Base-by-base conservation (phyloP, 2,329 filamentous ascomycete species). In the Emmonsiellopsis sp. region DNA sequence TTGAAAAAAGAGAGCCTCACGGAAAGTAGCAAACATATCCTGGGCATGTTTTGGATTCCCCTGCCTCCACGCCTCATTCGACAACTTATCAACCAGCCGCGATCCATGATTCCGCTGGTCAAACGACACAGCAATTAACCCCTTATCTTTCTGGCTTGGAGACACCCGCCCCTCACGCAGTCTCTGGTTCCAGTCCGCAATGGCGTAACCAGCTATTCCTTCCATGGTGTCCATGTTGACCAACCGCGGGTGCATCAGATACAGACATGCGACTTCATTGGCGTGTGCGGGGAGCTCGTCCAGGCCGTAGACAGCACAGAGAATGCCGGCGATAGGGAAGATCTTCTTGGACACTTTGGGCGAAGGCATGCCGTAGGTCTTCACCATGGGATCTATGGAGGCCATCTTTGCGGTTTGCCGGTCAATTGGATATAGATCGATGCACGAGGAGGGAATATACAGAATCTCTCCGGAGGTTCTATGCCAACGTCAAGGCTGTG, bases 71-170 rank as follows among this genome's bases (percentile, higher is more conserved):
- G 85, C 78, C 61, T 85, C 76, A 67, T 96, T 97, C 30, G 86
- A 83, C 15, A 77, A 61, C 7, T 79, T 72, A 61, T 85, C 78
- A 1, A 92, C 80, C 55, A 83, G 70, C 52, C 93, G 76, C 2
- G 80, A 79, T 30, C 93, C 93, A 70, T 97, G 93, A 69, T 97
- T 97, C 45, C 92, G 81, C 74, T 95, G 90, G 71, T 97, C 93
- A 69, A 95, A 95, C 2, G 86, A 81, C 10, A 91, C 80, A 2
- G 88, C 90, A 49, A 97, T 84, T 41, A 97, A 71, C 0, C 86
- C 87, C 55, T 75, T 73, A 70, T 64, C 52, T 56, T 65, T 42
- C 32, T 62, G 58, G 49, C 50, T 53, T 20, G 64, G 61, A 50
- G 58, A 65, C 48, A 57, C 61, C 35, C 62, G 58, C 34, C 64